phyloP scores from a whole-genome alignment of 2,329 filamentous ascomycete species.

The Xylaria sp. region DNA sequence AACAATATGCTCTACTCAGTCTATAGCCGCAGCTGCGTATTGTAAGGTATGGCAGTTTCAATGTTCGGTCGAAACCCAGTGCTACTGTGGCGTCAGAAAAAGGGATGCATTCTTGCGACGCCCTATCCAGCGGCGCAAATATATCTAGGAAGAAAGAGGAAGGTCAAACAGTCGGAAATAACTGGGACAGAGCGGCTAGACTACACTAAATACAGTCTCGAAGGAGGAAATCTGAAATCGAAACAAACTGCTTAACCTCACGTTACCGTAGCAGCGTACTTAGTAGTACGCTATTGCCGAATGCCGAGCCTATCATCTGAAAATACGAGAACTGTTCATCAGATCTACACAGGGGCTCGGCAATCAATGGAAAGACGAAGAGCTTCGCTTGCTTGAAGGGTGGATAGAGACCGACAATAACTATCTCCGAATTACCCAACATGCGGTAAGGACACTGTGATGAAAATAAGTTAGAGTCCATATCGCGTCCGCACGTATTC shows the following conservation, averaged over 20 bases:
- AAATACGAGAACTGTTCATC: neutral
- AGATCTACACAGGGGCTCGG: conserved; percentile 17
- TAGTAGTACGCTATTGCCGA: neutral
- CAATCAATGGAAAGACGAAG: neutral
- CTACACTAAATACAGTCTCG: neutral
- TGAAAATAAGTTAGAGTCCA: too few species aligned
- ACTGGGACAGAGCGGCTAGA: conserved; percentile 1
- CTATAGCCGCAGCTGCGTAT: neutral
- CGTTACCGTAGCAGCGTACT: neutral
- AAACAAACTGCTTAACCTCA: conserved; percentile 14
- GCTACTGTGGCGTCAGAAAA: neutral
- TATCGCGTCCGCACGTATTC: neutral
- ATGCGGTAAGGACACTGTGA: too few species aligned
- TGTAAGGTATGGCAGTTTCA: neutral
- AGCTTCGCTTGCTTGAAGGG: neutral
- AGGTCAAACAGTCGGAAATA: conserved; percentile 3
- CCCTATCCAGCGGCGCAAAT: neutral
- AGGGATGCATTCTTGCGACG: neutral
- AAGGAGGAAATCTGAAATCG: neutral
- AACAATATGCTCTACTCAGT: neutral
- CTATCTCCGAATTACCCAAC: neutral
- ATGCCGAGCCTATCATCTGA: conserved; percentile 18
- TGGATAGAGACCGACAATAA: neutral
- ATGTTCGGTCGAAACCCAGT: neutral
- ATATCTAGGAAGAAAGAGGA: conserved; percentile 15